Conservation (phyloP, 441 rosid species). For the Croton setiger region DNA sequence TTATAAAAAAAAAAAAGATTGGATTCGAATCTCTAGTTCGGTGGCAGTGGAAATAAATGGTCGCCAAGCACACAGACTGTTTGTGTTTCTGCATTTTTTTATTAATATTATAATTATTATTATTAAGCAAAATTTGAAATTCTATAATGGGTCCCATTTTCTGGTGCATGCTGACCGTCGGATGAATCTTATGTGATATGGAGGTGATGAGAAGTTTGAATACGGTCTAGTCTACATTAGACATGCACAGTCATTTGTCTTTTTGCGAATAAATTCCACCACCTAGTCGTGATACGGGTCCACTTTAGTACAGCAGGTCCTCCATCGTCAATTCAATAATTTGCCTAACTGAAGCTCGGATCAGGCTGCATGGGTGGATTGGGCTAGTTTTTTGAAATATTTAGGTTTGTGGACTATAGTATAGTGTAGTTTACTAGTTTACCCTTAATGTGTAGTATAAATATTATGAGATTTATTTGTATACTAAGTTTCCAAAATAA, state of each 20-base stretch:
- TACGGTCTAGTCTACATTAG: neutral
- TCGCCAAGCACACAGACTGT: neutral
- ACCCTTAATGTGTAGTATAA: too few species aligned
- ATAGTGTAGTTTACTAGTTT: too few species aligned
- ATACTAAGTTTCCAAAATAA: too few species aligned
- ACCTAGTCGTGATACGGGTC: neutral
- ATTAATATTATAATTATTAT: too few species aligned
- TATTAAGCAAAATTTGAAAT: neutral
- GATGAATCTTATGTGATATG: neutral
- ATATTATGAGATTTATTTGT: too few species aligned
- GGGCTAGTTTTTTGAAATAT: too few species aligned
- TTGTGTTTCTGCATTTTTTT: too few species aligned
- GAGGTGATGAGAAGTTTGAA: neutral
- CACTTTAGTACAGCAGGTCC: neutral
- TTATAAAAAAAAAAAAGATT: neutral
- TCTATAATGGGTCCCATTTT: constrained; percentile 3
- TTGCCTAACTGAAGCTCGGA: neutral
- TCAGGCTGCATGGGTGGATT: neutral
- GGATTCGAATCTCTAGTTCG: constrained; percentile 4
- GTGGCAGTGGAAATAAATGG: neutral
- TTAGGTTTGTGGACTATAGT: too few species aligned
- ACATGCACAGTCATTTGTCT: neutral
- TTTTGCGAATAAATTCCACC: neutral
- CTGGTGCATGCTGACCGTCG: neutral
- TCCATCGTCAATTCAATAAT: neutral